Conservation (phyloP, 2,329 filamentous ascomycete species). For the Cercospora sesami region DNA sequence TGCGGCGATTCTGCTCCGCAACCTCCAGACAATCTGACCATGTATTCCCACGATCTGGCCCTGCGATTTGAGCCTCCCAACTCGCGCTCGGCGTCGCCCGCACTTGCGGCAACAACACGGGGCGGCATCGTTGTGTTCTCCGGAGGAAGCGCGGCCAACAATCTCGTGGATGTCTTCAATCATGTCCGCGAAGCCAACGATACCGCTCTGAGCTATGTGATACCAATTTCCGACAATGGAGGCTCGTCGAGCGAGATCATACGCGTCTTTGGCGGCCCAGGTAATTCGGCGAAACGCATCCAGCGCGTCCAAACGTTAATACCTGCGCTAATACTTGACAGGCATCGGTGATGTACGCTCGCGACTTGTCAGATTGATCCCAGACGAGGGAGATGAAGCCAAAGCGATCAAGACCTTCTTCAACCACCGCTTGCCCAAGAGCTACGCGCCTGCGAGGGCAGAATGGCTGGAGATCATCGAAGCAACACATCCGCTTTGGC, state of each 20-base stretch:
- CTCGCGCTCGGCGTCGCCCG: conserved; percentile 22
- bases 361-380: conserved; percentile 84
- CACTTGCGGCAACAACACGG: conserved; percentile 29
- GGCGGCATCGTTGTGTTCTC: conserved; percentile 80
- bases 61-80: conserved; percentile 15
- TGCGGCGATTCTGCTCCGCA: neutral
- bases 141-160: conserved; percentile 77
- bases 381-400: conserved; percentile 62
- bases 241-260: conserved; percentile 93
- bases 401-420: conserved; percentile 78
- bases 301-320: neutral
- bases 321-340: conserved; percentile 24
- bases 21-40: neutral
- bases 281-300: conserved; percentile 46
- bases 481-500: conserved; percentile 75
- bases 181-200: conserved; percentile 60
- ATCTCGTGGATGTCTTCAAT: conserved; percentile 84
- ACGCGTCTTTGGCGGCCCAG: conserved; percentile 89
- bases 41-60: conserved; percentile 23
- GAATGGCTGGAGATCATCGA: conserved; percentile 93
- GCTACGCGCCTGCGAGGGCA: conserved; percentile 60
- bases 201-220: conserved; percentile 76
- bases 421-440: conserved; percentile 75
- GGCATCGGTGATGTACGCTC: conserved; percentile 70
- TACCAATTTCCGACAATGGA: conserved; percentile 94